A percentile compares a stretch with the other conserved stretches of the same genome.
phyloP scores from a whole-genome alignment of 2,329 filamentous ascomycete genomes.

The Paramyrothecium sp. region DNA sequence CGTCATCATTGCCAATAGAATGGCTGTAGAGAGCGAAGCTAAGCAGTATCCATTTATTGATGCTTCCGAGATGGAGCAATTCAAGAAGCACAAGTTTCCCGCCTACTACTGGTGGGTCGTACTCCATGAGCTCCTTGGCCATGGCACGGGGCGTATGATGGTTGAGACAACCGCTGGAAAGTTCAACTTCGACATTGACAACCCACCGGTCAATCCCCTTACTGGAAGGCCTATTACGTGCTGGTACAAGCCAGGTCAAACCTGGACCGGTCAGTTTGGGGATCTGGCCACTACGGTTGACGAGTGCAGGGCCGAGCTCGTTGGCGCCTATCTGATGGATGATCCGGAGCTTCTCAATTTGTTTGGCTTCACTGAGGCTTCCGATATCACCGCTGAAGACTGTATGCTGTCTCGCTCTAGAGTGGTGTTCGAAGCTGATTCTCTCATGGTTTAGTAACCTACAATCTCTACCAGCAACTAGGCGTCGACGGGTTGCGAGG shows the following conservation, averaged over 20 bases:
- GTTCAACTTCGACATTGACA: constrained; percentile 61
- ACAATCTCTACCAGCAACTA: constrained; percentile 38
- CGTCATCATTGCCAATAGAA: constrained; percentile 58
- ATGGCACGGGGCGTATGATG: constrained; percentile 63
- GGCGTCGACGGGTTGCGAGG: constrained; percentile 38
- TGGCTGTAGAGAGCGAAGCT: constrained; percentile 47
- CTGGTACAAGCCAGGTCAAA: constrained; percentile 64
- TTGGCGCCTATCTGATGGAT: constrained; percentile 42
- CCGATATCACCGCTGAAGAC: constrained; percentile 35
- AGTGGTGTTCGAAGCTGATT: no score
- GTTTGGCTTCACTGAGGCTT: constrained; percentile 36
- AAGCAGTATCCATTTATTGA: constrained; percentile 55
- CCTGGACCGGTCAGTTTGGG: constrained; percentile 61
- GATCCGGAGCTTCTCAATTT: constrained; percentile 38
- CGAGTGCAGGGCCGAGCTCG: constrained; percentile 46
- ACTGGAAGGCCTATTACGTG: constrained; percentile 49
- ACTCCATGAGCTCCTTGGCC: constrained; percentile 66
- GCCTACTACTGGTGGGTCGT: constrained; percentile 72
- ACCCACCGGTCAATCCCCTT: constrained; percentile 56
- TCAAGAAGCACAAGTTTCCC: constrained; percentile 60
- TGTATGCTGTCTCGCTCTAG: constrained; percentile 23
- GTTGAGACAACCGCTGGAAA: constrained; percentile 48
- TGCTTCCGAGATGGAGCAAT: constrained; percentile 57
- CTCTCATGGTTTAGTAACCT: constrained; percentile 25
- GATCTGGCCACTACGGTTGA: constrained; percentile 60